Base-by-base conservation (phyloP, 2,329 filamentous ascomycete genomes). In the Stromatinia cepivora region DNA sequence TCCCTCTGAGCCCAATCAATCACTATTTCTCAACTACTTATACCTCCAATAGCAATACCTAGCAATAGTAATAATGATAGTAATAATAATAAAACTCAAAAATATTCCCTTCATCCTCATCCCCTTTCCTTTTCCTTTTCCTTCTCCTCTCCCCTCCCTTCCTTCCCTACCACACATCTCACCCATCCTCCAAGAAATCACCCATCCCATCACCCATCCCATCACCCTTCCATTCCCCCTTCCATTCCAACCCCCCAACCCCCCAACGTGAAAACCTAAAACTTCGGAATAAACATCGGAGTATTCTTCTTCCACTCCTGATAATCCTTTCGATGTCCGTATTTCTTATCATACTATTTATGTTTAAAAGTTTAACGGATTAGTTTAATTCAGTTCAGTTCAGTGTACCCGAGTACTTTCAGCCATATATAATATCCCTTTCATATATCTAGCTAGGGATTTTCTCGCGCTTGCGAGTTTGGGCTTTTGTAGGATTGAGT, bases 251-350 rank as follows among this genome's bases (percentile, higher is more conserved):
- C 54, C 58, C 22, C n/a, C 13, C 13, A 28, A 1, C 22, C 31
- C 7, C 42, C 4, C 36, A n/a, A n/a, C n/a, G n/a, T n/a, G n/a
- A n/a, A 39, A 42, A 15, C 28, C 34, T 50, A 87, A 17, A 90
- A 73, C 79, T 87, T 89, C 0, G 88, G 88, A 71, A 91, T 80
- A 76, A 91, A 85, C 80, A 85, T 86, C 0, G 88, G 87, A 25
- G 87, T 90, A 75, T 87, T 85, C 79, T 82, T 81, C 82, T 90
- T 90, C 89, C 89, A 91, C 77, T 85, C 81, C 76, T 87, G 84
- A 75, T 92, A 91, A 71, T 90, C 88, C 79, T 87, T 85, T 53
- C 86, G 81, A 71, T 88, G 81, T 0, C 88, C 88, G 75, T 86
- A 91, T 66, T 81, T 81, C 79, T 86, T 83, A 78, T 91, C 87